A percentile compares a stretch with the other conserved stretches of the same genome.
Conservation (phyloP, 805 yeast species). For the Cyberlindnera galapagoensis region DNA sequence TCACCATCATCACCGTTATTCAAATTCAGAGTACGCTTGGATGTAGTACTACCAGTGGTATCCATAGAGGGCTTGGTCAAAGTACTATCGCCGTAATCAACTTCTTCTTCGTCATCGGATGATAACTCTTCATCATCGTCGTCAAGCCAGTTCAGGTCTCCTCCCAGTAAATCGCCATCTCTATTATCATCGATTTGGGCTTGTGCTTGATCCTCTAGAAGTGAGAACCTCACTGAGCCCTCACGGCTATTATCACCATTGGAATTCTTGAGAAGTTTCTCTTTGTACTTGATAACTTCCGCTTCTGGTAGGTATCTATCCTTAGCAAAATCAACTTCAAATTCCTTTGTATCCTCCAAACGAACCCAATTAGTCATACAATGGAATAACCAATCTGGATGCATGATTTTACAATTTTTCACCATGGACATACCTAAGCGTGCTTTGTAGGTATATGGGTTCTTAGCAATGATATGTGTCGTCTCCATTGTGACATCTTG, state of each 20-base stretch:
- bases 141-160: constrained; percentile 24
- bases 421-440: constrained; percentile 62
- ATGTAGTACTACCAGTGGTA: not conserved
- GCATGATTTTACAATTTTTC: constrained; percentile 66
- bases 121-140: constrained; percentile 42
- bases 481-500: constrained; percentile 64
- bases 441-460: constrained; percentile 78
- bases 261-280: constrained; percentile 26
- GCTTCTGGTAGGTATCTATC: constrained; percentile 38
- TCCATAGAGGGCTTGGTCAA: constrained; percentile 9
- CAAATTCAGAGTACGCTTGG: constrained; percentile 4
- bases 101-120: constrained; percentile 18
- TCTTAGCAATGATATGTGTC: constrained; percentile 83
- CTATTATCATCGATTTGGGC: constrained; percentile 33
- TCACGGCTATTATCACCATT: not conserved
- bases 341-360: constrained; percentile 61
- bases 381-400: constrained; percentile 88
- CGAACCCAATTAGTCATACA: constrained; percentile 76
- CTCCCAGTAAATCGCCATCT: constrained; percentile 32
- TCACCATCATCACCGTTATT: constrained; percentile 22
- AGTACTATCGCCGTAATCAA: constrained; percentile 14
- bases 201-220: constrained; percentile 29
- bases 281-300: constrained; percentile 28
- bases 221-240: not conserved
- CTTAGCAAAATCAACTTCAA: constrained; percentile 43